phyloP scores from a whole-genome alignment of 2,329 filamentous ascomycete genomes.

The Alternaria sp. region DNA sequence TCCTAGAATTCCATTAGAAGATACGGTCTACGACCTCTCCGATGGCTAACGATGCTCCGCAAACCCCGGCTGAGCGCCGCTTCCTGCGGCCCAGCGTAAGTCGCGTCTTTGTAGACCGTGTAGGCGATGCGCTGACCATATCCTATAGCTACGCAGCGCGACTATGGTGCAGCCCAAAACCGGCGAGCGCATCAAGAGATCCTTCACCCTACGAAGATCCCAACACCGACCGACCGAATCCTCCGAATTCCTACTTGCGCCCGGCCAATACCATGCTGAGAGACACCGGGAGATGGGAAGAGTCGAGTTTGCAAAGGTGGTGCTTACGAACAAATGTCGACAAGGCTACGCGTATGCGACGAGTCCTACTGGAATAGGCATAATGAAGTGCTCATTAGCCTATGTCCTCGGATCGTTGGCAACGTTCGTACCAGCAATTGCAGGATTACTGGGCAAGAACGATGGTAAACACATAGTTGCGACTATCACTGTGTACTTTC shows the following conservation, averaged over 20 bases:
- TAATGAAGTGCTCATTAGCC: constrained; percentile 89
- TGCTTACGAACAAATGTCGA: constrained; percentile 35
- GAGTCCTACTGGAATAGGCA: constrained; percentile 77
- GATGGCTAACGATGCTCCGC: constrained; percentile 39
- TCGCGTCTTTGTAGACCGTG: constrained; percentile 1
- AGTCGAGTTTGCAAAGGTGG: constrained; percentile 43
- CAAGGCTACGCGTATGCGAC: constrained; percentile 65
- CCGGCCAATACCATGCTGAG: constrained; percentile 35
- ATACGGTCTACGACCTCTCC: constrained; percentile 3
- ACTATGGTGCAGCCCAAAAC: constrained; percentile 87
- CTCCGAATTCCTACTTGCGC: constrained; percentile 50
- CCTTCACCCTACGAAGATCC: constrained; percentile 72
- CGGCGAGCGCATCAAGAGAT: constrained; percentile 80
- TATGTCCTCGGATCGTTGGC: constrained; percentile 86
- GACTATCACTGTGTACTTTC: constrained; percentile 93
- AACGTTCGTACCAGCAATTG: constrained; percentile 79
- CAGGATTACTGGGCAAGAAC: constrained; percentile 76
- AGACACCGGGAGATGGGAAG: constrained; percentile 41
- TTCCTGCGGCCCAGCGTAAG: constrained; percentile 47
- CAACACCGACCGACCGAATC: constrained; percentile 52
- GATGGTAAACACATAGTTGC: constrained; percentile 95
- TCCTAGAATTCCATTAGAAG: constrained; percentile 9
- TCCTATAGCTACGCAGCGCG: constrained; percentile 72
- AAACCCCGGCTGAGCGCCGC: constrained; percentile 44
- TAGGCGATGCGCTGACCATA: constrained; percentile 25